Evolutionary conservation across 2,329 filamentous ascomycete genomes (phyloP).

Genomic region (Drechslerella coelobrocha): DNA sequence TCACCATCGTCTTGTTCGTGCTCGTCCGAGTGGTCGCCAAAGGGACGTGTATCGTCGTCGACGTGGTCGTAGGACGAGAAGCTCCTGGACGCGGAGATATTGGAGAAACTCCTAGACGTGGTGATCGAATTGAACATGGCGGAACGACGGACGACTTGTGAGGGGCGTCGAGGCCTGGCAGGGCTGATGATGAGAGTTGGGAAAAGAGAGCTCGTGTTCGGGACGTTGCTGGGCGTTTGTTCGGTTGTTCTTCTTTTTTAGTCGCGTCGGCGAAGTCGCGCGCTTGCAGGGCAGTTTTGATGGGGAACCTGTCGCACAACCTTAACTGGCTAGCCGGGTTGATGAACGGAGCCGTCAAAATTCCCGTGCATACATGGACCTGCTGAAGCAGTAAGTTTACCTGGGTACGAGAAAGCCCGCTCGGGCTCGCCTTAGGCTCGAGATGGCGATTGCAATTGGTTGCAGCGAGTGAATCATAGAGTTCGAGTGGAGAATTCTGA

Average conservation of each 20-base stretch:
- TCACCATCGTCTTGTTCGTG: constrained; percentile 11
- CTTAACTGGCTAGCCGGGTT: background rate
- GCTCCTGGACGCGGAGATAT: constrained; percentile 13
- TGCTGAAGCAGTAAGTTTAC: background rate
- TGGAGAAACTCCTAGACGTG: constrained; percentile 13
- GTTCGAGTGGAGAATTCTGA: background rate
- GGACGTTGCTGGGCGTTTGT: background rate
- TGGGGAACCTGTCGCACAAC: background rate
- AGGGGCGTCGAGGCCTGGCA: background rate
- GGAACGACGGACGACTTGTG: background rate
- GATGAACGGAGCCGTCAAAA: background rate
- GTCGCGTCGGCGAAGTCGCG: constrained; percentile 1
- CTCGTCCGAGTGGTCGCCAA: constrained; percentile 19
- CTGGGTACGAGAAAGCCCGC: background rate
- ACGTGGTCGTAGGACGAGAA: constrained; percentile 9
- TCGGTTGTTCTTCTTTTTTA: background rate
- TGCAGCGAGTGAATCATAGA: background rate
- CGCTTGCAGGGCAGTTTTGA: no score
- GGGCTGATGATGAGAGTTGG: background rate
- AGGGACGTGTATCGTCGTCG: constrained; percentile 11
- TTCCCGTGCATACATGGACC: background rate
- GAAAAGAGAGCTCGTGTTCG: background rate
- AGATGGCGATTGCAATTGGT: constrained; percentile 2
- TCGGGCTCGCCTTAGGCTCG: background rate
- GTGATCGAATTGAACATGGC: constrained; percentile 47